Evolutionary conservation across 2,329 filamentous ascomycete genomes (phyloP).

Genomic region (Xylaria polymorpha): DNA sequence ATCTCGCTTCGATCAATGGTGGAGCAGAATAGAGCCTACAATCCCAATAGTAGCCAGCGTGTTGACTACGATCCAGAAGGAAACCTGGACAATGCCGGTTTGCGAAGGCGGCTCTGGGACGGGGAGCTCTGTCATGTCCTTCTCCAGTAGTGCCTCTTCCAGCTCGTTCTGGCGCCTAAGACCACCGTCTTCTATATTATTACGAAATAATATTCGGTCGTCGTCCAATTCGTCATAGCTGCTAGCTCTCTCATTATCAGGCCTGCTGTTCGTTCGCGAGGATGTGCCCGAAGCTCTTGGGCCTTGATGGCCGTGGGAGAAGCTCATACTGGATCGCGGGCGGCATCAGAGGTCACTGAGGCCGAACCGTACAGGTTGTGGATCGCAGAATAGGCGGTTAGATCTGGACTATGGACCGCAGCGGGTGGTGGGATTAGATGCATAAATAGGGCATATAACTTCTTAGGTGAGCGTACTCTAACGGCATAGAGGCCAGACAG

Average conservation of each 20-base stretch:
- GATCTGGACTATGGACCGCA: background rate
- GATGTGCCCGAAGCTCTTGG: constrained; percentile 49
- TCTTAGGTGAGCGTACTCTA: constrained; percentile 18
- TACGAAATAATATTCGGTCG: constrained; percentile 50
- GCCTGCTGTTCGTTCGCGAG: constrained; percentile 51
- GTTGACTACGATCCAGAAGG: constrained; percentile 70
- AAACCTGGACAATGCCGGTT: constrained; percentile 53
- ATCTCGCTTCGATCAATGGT: background rate
- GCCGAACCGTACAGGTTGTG: background rate
- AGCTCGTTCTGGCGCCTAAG: constrained; percentile 53
- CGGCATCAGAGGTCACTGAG: constrained; percentile 27
- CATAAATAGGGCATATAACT: constrained; percentile 14
- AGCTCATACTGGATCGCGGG: constrained; percentile 41
- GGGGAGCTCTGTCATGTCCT: constrained; percentile 49
- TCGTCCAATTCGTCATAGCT: constrained; percentile 49
- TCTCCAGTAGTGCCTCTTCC: constrained; percentile 55
- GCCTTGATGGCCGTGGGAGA: constrained; percentile 37
- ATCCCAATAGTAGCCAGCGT: constrained; percentile 72
- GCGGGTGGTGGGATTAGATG: constrained; percentile 6
- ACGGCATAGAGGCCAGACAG: background rate
- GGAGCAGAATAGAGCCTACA: constrained; percentile 54
- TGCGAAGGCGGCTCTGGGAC: constrained; percentile 50
- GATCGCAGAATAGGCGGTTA: background rate
- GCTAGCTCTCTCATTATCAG: constrained; percentile 49
- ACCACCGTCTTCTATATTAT: constrained; percentile 52